Evolutionary conservation across 2,329 filamentous ascomycete species (phyloP), one percentile per base, ranked within the genome.

Genomic region (Ophiobolus disseminans): DNA sequence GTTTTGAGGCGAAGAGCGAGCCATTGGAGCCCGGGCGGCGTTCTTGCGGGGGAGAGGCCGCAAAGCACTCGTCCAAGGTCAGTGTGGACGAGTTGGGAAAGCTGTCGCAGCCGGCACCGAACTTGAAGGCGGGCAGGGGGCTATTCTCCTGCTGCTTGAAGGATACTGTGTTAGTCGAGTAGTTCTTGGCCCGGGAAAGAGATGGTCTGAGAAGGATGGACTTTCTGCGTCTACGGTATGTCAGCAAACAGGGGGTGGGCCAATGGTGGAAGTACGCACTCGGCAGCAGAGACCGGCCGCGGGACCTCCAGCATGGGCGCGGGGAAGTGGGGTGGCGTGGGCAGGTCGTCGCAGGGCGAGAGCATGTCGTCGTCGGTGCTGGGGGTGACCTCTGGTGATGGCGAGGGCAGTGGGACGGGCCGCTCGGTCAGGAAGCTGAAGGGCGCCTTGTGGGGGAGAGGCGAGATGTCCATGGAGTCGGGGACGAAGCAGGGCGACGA

Each of bases 401-500:
- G 90, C 22, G 90, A 92, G 22, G 85, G 82, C 44, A 90, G 74
- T 23, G 85, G 82, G 42, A 90, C 74, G 57, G 88, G 86, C 55
- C 89, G 79, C 59, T 88, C 81, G 22, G 80, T 73, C 37, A 78
- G 68, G 55, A 80, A 77, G 73, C 75, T 80, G 66, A 85, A 91
- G 10, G 88, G 82, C 22, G 82, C 79, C 78, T 96, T 97, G 78
- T 96, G 91, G 35, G 51, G 92, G 31, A 97, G 77, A 30, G 94
- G 93, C 35, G 93, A 97, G 73, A 97, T 86, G 68, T 97, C 92
- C 91, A 97, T 96, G 46, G 85, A 80, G 72, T 96, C 91, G 52
- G 84, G 82, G 45, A 80, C 75, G 26, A 82, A 82, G 45, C 84
- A 85, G 5, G 92, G 91, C 35, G 93, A 96, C 5, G 92, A 97